phyloP scores from a whole-genome alignment of 768 basidiomycete species.

The Pisolithus sp. region DNA sequence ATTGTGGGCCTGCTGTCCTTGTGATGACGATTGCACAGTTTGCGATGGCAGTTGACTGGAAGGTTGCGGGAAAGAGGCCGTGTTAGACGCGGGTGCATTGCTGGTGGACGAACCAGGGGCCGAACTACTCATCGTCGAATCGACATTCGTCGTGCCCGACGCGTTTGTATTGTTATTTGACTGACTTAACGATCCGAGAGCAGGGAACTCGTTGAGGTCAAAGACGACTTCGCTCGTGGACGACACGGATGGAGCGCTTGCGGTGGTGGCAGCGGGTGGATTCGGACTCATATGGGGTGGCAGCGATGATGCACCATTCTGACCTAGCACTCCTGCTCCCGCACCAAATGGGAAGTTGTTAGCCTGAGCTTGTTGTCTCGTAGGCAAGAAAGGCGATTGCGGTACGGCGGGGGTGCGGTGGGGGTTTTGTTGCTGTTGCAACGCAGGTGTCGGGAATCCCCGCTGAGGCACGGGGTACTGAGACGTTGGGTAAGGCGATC shows the following conservation, averaged over 20 bases:
- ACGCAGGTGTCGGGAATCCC: slow-evolving; percentile 33
- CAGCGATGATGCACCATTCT: slow-evolving; percentile 49
- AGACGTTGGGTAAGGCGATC: slow-evolving; percentile 41
- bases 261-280: slow-evolving; percentile 31
- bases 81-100: slow-evolving; percentile 24
- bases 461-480: slow-evolving; percentile 27
- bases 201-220: slow-evolving; percentile 86
- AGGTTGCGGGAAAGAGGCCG: slow-evolving; percentile 64
- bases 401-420: slow-evolving; percentile 55
- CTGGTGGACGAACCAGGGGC: slow-evolving; percentile 21
- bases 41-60: slow-evolving; percentile 13
- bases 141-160: slow-evolving; percentile 27
- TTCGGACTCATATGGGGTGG: slow-evolving; percentile 53
- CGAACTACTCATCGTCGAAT: slow-evolving; percentile 19
- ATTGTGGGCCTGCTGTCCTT: slow-evolving; percentile 23
- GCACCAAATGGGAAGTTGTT: slow-evolving; percentile 56
- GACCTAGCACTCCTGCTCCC: slow-evolving; percentile 35
- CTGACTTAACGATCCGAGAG: slow-evolving; percentile 60
- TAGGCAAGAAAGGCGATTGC: slow-evolving; percentile 60
- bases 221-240: slow-evolving; percentile 72
- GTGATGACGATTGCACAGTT: slow-evolving; percentile 21
- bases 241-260: slow-evolving; percentile 52
- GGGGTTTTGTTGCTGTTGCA: slow-evolving; percentile 49
- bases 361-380: slow-evolving; percentile 42
- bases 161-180: slow-evolving; percentile 37